These are phyloP conservation scores for Gossypium turneri DNA, from an alignment of 345 rosid species.

Conservation along the genomic window DNA sequence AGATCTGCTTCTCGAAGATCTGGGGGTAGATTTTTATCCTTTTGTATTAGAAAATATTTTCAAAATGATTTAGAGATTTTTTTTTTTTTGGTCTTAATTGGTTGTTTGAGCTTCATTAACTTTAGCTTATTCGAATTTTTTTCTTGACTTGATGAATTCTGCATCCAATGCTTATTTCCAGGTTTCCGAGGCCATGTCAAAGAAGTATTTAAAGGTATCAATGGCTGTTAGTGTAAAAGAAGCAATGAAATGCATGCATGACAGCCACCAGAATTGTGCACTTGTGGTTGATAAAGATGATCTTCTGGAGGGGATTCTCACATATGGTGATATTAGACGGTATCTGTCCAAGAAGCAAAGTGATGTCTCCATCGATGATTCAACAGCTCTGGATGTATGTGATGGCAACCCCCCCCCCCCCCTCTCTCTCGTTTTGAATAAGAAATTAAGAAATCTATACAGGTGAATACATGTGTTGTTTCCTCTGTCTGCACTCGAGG, in stretches of 20 bases:
- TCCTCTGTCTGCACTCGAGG: slow-evolving; percentile 74
- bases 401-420: background rate
- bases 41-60: background rate
- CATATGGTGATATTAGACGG: slow-evolving; percentile 71
- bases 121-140: background rate
- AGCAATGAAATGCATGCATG: slow-evolving; percentile 67
- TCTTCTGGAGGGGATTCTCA: slow-evolving; percentile 74
- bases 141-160: slow-evolving; percentile 14
- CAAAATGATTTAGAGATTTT: background rate
- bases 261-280: slow-evolving; percentile 60
- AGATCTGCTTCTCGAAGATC: slow-evolving; percentile 67
- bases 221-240: slow-evolving; percentile 54
- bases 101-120: slow-evolving; percentile 1
- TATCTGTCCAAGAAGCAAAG: slow-evolving; percentile 32
- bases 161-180: slow-evolving; percentile 21
- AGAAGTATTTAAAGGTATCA: slow-evolving; percentile 17
- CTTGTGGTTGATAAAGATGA: slow-evolving; percentile 72
- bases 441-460: slow-evolving; percentile 17
- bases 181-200: slow-evolving; percentile 78
- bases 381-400: slow-evolving; percentile 55
- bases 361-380: slow-evolving; percentile 36
- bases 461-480: slow-evolving; percentile 61
- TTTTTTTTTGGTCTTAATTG: background rate
- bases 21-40: slow-evolving; percentile 43
- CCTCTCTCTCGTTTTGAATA: background rate